These are phyloP conservation scores for Ustilago trichophora DNA, from an alignment of 1,284 basidiomycete species.

Conservation along the genomic window DNA sequence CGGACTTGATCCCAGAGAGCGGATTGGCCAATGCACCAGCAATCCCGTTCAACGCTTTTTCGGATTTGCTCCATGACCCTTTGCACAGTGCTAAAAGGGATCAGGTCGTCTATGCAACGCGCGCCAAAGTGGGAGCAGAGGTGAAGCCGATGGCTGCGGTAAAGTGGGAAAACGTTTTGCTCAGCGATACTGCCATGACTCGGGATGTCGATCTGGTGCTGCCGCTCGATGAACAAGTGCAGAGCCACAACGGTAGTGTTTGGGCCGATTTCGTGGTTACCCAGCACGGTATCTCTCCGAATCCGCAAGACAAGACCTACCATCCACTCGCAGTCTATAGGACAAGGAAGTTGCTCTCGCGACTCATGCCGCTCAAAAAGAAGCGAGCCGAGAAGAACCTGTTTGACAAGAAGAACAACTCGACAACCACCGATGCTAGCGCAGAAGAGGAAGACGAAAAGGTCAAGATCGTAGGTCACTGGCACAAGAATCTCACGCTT, in stretches of 20 bases:
- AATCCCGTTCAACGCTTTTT: constrained; percentile 36
- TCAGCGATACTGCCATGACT: constrained; percentile 31
- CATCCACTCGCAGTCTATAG: constrained; percentile 75
- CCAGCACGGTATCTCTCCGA: constrained; percentile 74
- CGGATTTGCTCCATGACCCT: constrained; percentile 31
- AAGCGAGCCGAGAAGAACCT: constrained; percentile 84
- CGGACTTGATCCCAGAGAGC: constrained; percentile 30
- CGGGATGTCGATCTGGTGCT: constrained; percentile 38
- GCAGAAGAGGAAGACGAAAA: constrained; percentile 64
- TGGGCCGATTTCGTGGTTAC: constrained; percentile 88
- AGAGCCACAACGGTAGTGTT: constrained; percentile 40
- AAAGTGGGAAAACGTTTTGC: constrained; percentile 38
- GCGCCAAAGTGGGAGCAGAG: background rate
- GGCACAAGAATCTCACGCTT: constrained; percentile 89
- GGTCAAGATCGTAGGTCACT: constrained; percentile 76
- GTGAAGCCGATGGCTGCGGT: constrained; percentile 39
- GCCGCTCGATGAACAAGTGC: constrained; percentile 25
- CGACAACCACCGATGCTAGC: background rate
- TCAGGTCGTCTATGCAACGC: background rate
- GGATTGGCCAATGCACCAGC: constrained; percentile 12
- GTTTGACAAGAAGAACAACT: constrained; percentile 69
- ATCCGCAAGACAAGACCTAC: constrained; percentile 71
- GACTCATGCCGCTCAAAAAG: constrained; percentile 79
- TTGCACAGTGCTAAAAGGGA: background rate
- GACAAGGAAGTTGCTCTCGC: constrained; percentile 82